phyloP scores from a whole-genome alignment of 495 filamentous ascomycete genomes.

The Aspergillus affinis region DNA sequence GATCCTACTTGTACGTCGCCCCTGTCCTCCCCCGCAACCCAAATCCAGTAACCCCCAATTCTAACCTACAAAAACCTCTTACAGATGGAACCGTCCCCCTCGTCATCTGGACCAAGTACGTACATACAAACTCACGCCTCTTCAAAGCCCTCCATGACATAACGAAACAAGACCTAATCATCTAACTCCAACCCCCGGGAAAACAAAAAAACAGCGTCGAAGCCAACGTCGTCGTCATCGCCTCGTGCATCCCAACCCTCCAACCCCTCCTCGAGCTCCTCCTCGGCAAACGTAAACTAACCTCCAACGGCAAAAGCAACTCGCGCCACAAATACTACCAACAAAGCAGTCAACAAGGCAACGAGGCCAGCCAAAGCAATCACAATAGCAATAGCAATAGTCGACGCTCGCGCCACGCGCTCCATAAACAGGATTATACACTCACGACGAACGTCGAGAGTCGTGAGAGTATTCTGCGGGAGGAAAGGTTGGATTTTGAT shows the following conservation, averaged over 20 bases:
- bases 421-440: conserved; percentile 13
- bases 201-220: conserved; percentile 29
- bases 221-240: conserved; percentile 42
- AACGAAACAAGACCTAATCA: not conserved
- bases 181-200: too few species aligned
- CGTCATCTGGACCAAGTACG: conserved; percentile 40
- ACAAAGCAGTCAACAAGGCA: not conserved
- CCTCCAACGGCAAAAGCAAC: conserved; percentile 20
- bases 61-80: conserved; percentile 3
- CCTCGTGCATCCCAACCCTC: conserved; percentile 44
- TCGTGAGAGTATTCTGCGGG: conserved; percentile 32
- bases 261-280: conserved; percentile 40
- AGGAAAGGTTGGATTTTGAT: not conserved
- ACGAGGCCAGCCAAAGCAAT: conserved; percentile 18
- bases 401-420: conserved; percentile 18
- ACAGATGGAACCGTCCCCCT: conserved; percentile 35
- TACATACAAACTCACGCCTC: too few species aligned
- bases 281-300: conserved; percentile 29
- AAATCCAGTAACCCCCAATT: not conserved
- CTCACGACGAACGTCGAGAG: conserved; percentile 21
- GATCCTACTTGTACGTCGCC: conserved; percentile 37
- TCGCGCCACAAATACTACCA: not conserved
- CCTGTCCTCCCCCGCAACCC: not conserved
- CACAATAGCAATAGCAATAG: conserved; percentile 14
- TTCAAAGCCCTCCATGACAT: not conserved